phyloP scores from a whole-genome alignment of 192 early-diverging fungal genomes.

The Dissophora ornata region DNA sequence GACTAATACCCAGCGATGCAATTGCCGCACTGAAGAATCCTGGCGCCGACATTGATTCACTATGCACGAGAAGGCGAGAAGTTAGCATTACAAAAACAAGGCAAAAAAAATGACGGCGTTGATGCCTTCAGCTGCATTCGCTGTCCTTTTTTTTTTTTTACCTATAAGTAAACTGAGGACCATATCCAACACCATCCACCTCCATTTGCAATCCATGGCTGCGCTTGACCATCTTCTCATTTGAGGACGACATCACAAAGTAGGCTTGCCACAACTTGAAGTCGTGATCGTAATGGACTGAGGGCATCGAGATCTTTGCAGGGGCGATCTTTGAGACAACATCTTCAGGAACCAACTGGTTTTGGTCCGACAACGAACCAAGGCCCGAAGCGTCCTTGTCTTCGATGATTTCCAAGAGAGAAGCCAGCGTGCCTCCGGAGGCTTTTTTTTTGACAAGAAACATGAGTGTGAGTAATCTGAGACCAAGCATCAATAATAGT shows the following conservation, averaged over 20 bases:
- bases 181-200: conserved; percentile 54
- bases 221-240: conserved; percentile 73
- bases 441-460: too few species aligned
- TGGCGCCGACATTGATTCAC: conserved; percentile 68
- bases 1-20: conserved; percentile 56
- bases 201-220: conserved; percentile 65
- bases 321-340: conserved; percentile 30
- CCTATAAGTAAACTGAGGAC: conserved; percentile 39
- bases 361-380: conserved; percentile 17
- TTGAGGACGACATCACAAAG: conserved; percentile 72
- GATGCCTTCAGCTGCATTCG: too few species aligned
- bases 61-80: too few species aligned
- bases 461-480: too few species aligned
- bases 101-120: too few species aligned
- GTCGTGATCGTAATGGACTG: conserved; percentile 63
- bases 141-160: too few species aligned
- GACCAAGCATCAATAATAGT: too few species aligned
- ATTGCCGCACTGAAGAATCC: conserved; percentile 53
- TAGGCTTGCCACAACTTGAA: conserved; percentile 69
- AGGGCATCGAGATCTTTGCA: conserved; percentile 29
- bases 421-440: conserved; percentile 46
- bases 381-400: not conserved
- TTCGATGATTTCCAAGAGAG: conserved; percentile 24
- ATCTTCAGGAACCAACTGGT: too few species aligned
- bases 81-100: too few species aligned